Conservation (phyloP, 1,284 basidiomycete genomes). For the Rhizopogon hawkerae region DNA sequence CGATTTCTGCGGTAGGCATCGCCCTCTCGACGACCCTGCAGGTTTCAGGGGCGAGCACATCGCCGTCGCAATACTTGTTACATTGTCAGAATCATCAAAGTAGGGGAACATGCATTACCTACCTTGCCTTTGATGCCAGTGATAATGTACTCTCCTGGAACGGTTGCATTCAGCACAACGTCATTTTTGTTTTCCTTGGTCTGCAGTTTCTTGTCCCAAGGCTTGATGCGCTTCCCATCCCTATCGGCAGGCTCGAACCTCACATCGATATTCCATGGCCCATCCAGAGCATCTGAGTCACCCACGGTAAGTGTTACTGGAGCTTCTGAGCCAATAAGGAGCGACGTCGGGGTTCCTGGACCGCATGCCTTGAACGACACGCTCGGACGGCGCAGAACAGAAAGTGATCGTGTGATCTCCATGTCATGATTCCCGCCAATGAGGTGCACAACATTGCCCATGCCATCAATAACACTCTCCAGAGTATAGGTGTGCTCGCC, state of each 20-base stretch:
- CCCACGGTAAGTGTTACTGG: slow-evolving; percentile 43
- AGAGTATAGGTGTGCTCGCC: slow-evolving; percentile 64
- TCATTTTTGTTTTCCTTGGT: slow-evolving; percentile 40
- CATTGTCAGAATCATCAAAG: slow-evolving; percentile 4
- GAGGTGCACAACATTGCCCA: slow-evolving; percentile 60
- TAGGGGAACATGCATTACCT: slow-evolving; percentile 8
- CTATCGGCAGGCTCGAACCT: slow-evolving; percentile 47
- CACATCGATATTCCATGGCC: slow-evolving; percentile 59
- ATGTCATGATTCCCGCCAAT: slow-evolving; percentile 28
- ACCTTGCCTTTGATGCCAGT: slow-evolving; percentile 64
- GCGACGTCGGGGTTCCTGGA: slow-evolving; percentile 61
- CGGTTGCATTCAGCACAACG: slow-evolving; percentile 43
- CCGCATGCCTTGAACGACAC: slow-evolving; percentile 72
- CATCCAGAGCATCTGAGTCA: slow-evolving; percentile 50
- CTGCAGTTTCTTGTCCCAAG: slow-evolving; percentile 55
- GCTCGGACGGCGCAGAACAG: slow-evolving; percentile 69
- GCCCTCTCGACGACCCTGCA: slow-evolving; percentile 73
- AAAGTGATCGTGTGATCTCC: slow-evolving; percentile 54
- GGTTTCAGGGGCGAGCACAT: slow-evolving; percentile 72
- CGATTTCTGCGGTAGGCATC: slow-evolving; percentile 72
- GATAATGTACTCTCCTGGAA: slow-evolving; percentile 81
- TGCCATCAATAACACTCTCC: slow-evolving; percentile 65
- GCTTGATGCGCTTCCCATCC: slow-evolving; percentile 35
- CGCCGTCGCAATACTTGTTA: slow-evolving; percentile 61
- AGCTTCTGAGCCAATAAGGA: slow-evolving; percentile 65